phyloP scores from a whole-genome alignment of 192 early-diverging fungal species.

The Chytriomyces confervae region DNA sequence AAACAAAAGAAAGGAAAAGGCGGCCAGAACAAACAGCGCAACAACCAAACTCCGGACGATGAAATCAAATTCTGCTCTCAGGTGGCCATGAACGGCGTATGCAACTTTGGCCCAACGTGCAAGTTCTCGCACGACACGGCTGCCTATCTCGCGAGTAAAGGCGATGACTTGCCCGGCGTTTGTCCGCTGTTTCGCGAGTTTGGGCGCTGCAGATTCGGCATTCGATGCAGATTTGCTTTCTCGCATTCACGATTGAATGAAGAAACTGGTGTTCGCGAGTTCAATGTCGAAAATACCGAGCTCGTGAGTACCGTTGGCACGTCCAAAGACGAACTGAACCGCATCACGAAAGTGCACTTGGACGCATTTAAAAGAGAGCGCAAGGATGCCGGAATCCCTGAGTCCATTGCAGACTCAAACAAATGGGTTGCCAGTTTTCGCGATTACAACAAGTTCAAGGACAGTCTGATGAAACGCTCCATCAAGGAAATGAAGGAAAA shows the following conservation, averaged over 20 bases:
- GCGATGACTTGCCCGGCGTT: constrained; percentile 70
- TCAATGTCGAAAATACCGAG: constrained; percentile 62
- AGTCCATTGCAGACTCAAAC: constrained; percentile 5
- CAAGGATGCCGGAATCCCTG: constrained; percentile 30
- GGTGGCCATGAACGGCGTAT: constrained; percentile 53
- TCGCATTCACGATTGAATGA: constrained; percentile 53
- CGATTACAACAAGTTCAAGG: neutral
- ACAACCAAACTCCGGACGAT: constrained; percentile 27
- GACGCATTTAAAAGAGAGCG: constrained; percentile 1
- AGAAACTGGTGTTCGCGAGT: constrained; percentile 50
- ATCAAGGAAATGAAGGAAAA: constrained; percentile 10
- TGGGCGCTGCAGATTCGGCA: constrained; percentile 69
- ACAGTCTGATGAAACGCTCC: neutral
- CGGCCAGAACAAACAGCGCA: constrained; percentile 44
- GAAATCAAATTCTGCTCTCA: constrained; percentile 58
- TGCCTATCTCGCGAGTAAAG: constrained; percentile 74
- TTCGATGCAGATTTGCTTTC: constrained; percentile 55
- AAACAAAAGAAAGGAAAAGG: constrained; percentile 25
- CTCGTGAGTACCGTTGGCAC: neutral
- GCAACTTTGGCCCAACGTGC: constrained; percentile 65
- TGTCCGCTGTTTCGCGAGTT: constrained; percentile 76
- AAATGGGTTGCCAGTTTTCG: constrained; percentile 36
- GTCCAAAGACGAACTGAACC: constrained; percentile 7
- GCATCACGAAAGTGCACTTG: constrained; percentile 33
- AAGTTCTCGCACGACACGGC: constrained; percentile 80